Evolutionary conservation across 2,329 filamentous ascomycete genomes (phyloP), one percentile per base, ranked within the genome.

Genomic region (Didymella glomerata): DNA sequence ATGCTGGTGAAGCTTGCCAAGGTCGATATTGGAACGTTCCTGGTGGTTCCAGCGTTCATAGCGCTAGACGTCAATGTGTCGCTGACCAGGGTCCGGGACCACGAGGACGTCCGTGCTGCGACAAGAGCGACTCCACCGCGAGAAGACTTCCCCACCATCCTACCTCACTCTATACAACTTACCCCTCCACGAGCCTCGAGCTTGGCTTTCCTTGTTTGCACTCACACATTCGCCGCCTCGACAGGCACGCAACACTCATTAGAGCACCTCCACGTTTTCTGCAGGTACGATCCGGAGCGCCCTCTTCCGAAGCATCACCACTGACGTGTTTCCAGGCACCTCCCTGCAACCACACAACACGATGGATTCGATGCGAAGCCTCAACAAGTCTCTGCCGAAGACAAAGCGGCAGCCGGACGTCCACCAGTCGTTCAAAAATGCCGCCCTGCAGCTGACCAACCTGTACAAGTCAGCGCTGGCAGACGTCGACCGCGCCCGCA

Each of bases 371-470:
- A 79, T 79, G 77, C 76, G 76, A 48, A 76, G 73, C 54, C 72
- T 79, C 30, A 78, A 78, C 67, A 78, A 66, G 36, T 78, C 77
- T 32, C 69, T 79, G 45, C 77, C 77, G 8, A 72, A 69, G 57
- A 69, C 76, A 14, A 67, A 70, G 49, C 66, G 66, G 47, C 76
- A 79, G 65, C 77, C 70, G 44, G 75, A 82, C 73, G 87, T 97
- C 47, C 87, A 97, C 57, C 89, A 94, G 68, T 89, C 92, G 58
- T 99, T 99, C 84, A 95, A 93, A 77, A 88, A 90, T 16, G 95
- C 95, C 32, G 95, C 95, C 20, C 84, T 97, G 32, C 96, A 93
- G 6, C 93, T 98, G 54, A 98, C 95, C 47, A 97, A 96, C 72
- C 88, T 99, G 14, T 98, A 98, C 82, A 97, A 97, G 79, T 93